These are phyloP conservation scores for Fusarium nurragi DNA, from an alignment of 2,329 filamentous ascomycete genomes.

Conservation along the genomic window DNA sequence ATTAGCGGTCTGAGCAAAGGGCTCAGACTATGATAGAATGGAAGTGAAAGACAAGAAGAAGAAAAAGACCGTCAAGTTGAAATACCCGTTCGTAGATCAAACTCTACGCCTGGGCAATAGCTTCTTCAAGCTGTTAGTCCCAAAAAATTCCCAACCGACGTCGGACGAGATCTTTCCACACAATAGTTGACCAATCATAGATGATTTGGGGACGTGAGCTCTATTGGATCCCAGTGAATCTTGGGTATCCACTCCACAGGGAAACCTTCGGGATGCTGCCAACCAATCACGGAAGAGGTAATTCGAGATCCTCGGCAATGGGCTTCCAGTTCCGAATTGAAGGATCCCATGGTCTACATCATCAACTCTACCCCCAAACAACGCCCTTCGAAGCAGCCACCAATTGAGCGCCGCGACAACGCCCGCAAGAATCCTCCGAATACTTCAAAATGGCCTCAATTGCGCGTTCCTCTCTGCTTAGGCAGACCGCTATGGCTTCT, in stretches of 20 bases:
- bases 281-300: conserved; percentile 57
- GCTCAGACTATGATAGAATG: neutral
- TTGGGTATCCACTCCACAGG: conserved; percentile 39
- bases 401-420: conserved; percentile 43
- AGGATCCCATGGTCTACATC: conserved; percentile 35
- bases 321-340: conserved; percentile 38
- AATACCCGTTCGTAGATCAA: neutral
- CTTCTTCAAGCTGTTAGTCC: conserved; percentile 31
- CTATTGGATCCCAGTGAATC: conserved; percentile 43
- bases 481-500: conserved; percentile 60
- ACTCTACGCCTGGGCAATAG: conserved; percentile 16
- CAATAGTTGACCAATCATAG: conserved; percentile 45
- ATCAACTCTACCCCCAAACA: conserved; percentile 31
- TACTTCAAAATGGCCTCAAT: conserved; percentile 63
- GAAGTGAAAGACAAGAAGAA: neutral
- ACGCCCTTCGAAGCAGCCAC: conserved; percentile 39
- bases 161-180: conserved; percentile 24
- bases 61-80: neutral
- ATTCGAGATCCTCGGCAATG: conserved; percentile 64
- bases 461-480: conserved; percentile 63
- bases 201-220: conserved; percentile 21
- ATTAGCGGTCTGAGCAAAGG: neutral
- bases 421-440: conserved; percentile 18
- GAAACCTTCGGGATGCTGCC: conserved; percentile 39
- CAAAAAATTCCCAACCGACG: conserved; percentile 44